Evolutionary conservation across 176 grass and related monocot genomes (phyloP).

Genomic region (Oryza officinalis): DNA sequence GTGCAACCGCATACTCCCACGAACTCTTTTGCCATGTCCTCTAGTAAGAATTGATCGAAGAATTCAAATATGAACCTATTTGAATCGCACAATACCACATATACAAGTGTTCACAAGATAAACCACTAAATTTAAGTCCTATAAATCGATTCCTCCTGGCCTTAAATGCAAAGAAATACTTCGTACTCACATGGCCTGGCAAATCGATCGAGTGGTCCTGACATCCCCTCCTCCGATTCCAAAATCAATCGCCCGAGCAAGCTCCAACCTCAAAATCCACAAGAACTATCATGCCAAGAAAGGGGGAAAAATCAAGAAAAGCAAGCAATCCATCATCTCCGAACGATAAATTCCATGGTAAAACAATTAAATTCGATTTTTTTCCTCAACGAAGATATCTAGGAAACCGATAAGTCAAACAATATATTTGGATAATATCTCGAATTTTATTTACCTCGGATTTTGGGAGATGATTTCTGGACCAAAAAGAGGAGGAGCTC

Average conservation of each 20-base stretch:
- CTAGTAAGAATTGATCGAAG: not conserved
- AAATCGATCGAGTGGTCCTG: conserved; percentile 70
- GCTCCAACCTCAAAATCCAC: conserved; percentile 27
- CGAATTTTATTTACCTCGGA: conserved; percentile 21
- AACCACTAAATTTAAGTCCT: not conserved
- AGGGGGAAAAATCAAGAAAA: not conserved
- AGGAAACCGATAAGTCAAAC: not conserved
- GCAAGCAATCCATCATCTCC: not conserved
- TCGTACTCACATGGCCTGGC: conserved; percentile 75
- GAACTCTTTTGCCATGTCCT: not conserved
- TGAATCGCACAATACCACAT: not conserved
- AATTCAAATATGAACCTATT: not conserved
- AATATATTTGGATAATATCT: not conserved
- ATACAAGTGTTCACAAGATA: not conserved
- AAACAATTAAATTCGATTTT: not conserved
- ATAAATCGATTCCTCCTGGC: not conserved
- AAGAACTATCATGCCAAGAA: not conserved
- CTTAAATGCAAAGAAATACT: not conserved
- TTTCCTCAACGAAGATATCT: not conserved
- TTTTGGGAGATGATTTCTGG: conserved; percentile 30
- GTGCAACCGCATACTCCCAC: not conserved
- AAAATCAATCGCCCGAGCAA: not conserved
- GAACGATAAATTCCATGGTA: not conserved
- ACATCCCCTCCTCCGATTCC: conserved; percentile 52
- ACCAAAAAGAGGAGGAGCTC: conserved; percentile 7